Percentiles rank a stretch among this genome's conserved stretches.
Conservation (phyloP, 1,139 yeast genomes). For the Geotrichum histeridarum region DNA sequence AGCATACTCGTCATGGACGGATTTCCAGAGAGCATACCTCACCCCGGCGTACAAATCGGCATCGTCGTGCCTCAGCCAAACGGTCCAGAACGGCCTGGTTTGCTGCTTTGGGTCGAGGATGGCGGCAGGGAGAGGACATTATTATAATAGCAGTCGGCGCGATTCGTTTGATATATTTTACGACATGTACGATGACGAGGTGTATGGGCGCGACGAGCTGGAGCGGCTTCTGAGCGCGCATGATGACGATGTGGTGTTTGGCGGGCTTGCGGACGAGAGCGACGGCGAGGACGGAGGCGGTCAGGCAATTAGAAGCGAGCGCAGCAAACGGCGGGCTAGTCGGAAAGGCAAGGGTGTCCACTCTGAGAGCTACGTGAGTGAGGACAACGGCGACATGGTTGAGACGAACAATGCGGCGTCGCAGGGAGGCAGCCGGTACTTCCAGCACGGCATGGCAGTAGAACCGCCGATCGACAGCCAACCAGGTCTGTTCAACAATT, state of each 20-base stretch:
- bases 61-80: not conserved
- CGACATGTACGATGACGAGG: conserved; percentile 33
- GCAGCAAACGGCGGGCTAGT: not conserved
- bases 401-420: not conserved
- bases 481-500: not conserved
- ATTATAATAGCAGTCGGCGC: conserved; percentile 21
- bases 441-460: conserved; percentile 6
- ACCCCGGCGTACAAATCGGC: conserved; percentile 21
- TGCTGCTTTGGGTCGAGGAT: conserved; percentile 19
- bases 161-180: conserved; percentile 30
- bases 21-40: conserved; percentile 22
- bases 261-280: conserved; percentile 14
- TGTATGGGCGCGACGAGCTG: conserved; percentile 30
- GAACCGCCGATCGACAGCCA: conserved; percentile 5
- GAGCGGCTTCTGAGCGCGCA: conserved; percentile 26
- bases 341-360: not conserved
- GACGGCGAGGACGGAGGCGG: not conserved
- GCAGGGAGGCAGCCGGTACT: conserved; percentile 1
- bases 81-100: conserved; percentile 1
- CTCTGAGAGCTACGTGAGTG: not conserved
- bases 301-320: conserved; percentile 2
- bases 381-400: not conserved
- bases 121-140: conserved; percentile 6
- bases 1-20: conserved; percentile 29
- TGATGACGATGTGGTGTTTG: conserved; percentile 10